Evolutionary conservation across 176 grass and related monocot species (phyloP).

Genomic region (Triticum monococcum): DNA sequence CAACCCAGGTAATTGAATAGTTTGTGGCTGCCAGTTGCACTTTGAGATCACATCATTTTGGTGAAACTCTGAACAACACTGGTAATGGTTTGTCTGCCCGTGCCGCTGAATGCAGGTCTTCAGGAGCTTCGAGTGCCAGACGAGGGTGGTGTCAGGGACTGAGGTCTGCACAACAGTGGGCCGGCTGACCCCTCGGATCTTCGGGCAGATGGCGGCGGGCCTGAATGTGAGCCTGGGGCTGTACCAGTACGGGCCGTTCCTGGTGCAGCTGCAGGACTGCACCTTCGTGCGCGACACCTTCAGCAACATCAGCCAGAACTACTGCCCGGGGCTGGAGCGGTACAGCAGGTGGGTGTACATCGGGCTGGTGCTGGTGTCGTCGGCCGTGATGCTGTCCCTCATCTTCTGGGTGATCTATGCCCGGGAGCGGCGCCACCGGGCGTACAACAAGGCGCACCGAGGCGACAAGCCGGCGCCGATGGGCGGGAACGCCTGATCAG

Average conservation of each 20-base stretch:
- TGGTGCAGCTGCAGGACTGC: constrained; percentile 75
- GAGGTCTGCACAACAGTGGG: constrained; percentile 63
- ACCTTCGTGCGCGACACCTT: constrained; percentile 88
- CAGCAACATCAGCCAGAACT: constrained; percentile 45
- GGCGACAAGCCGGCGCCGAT: constrained; percentile 32
- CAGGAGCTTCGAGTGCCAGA: constrained; percentile 55
- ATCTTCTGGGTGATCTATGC: constrained; percentile 90
- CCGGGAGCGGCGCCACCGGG: constrained; percentile 76
- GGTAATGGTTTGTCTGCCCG: background rate
- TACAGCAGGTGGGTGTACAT: constrained; percentile 87
- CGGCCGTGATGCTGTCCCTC: constrained; percentile 70
- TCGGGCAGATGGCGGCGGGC: constrained; percentile 61
- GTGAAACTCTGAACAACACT: background rate
- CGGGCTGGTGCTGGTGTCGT: constrained; percentile 69
- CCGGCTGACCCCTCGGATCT: constrained; percentile 61
- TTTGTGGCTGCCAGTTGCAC: background rate
- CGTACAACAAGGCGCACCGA: constrained; percentile 53
- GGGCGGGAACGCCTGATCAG: background rate
- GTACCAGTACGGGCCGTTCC: constrained; percentile 79
- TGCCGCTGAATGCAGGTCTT: constrained; percentile 55
- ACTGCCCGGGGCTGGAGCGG: constrained; percentile 72
- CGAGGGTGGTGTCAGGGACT: constrained; percentile 31
- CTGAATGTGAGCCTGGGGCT: constrained; percentile 61
- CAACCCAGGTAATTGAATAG: constrained; percentile 42
- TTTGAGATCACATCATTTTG: background rate